Evolutionary conservation across 129 eudicot genomes (phyloP), one percentile per base, ranked within the genome.

Genomic region (Chrysanthemum seticuspe): DNA sequence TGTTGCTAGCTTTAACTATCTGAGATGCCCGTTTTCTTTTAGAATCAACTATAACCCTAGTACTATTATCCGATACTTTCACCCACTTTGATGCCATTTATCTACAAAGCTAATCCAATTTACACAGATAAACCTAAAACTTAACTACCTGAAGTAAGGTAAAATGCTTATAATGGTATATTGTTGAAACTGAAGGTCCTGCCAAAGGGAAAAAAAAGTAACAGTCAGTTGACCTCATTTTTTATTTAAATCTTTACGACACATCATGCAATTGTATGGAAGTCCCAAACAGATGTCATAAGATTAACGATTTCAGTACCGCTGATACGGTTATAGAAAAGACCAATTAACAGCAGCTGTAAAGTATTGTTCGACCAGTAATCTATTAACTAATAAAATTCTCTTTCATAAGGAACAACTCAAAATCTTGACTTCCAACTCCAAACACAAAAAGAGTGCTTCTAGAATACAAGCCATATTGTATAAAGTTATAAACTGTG

Each of bases 71-170:
- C 44, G 77, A 73, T 8, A 62, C 85, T 75, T 81, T 82, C 45
- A 80, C 85, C 77, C 71, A 75, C 59, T 69, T 79, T 45, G 86
- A 61, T 25, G 82, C 85, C 92, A 87, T 87, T 71, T 76, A 81
- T 77, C 85, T 79, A 76, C 82, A 72, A 65, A 78, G 40, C 62
- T 63, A 76, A 71, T 44, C 10, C 71, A 73, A 81, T 80, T 65
- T 76, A 80, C 92, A 74, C 78, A 57, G 58, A 48, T 13, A 40
- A 57, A 51, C 70, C 74, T 54, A 79, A 72, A 71, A 72, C 70
- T 64, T 71, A 70, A 62, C 69, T 71, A 68, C 18, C 55, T 48
- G 62, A 44, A 71, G 74, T 44, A 73, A 21, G 45, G 66, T 50
- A 55, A 19, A 19, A 71, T 68, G 51, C 71, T 69, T 62, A 70